phyloP scores from a whole-genome alignment of 352 stramenopile species.

The Globisporangium splendens region DNA sequence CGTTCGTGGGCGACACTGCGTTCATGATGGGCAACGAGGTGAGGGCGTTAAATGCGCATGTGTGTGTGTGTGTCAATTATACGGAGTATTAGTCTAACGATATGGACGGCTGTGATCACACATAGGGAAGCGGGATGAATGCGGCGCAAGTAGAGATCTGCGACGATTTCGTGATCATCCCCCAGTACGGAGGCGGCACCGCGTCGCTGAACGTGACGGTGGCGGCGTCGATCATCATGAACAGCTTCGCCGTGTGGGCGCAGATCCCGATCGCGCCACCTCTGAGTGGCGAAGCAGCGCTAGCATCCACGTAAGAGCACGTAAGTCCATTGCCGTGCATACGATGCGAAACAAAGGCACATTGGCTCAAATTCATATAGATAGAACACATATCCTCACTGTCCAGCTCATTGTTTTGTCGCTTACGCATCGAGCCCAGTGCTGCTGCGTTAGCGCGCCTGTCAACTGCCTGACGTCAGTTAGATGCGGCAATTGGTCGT shows the following conservation, averaged over 20 bases:
- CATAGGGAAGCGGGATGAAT: conserved; percentile 88
- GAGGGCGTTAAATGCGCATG: neutral
- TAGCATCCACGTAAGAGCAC: no score
- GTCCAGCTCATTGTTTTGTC: no score
- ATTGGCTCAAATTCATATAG: no score
- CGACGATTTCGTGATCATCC: conserved; percentile 93
- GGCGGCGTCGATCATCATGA: conserved; percentile 91
- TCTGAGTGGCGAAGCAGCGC: neutral
- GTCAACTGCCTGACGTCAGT: no score
- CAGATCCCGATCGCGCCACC: conserved; percentile 22
- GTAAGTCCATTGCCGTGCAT: no score
- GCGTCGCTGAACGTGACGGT: conserved; percentile 96
- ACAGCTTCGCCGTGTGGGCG: conserved; percentile 86
- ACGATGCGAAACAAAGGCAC: no score
- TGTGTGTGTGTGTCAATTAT: neutral
- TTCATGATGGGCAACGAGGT: conserved; percentile 97
- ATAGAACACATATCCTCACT: no score
- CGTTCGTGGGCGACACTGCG: conserved; percentile 81
- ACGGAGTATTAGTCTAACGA: neutral
- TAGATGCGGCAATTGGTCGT: no score
- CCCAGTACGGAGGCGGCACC: conserved; percentile 93
- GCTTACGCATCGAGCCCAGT: no score
- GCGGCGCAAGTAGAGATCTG: conserved; percentile 90
- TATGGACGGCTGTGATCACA: conserved; percentile 7
- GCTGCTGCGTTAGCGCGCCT: no score